Evolutionary conservation across 768 basidiomycete genomes (phyloP), one percentile per base, ranked within the genome.

Genomic region (Amanita fuliginea): DNA sequence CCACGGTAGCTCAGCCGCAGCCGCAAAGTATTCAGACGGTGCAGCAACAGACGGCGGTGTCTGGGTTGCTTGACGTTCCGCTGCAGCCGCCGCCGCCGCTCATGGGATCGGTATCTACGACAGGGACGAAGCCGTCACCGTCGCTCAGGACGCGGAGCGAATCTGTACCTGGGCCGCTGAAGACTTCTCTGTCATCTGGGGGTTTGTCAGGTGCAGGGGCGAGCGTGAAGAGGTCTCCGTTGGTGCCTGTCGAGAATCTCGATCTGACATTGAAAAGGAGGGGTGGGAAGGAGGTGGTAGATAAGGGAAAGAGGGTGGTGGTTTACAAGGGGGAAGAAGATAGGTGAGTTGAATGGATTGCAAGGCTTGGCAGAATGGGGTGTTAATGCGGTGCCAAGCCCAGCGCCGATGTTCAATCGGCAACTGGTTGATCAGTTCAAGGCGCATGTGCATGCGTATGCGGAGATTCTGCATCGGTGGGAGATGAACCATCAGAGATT

Each of bases 391-490:
- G 19, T 11, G 19, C 10, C 42, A 40, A 61, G 62, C 50, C 48
- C 53, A 46, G 60, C 39, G 42, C 61, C 55, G 18, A 53, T 66
- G 19, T 69, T 76, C 40, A 60, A 70, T 28, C 54, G 60, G 2
- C 56, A 64, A 7, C 58, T 76, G 46, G 68, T 78, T 18, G 63
- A 67, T 16, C 70, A 71, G 52, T 68, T 74, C 54, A 58, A 60
- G 46, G 53, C 61, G 26, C 86, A 92, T 60, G 69, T 91, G 18
- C 64, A 79, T 37, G 70, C 72, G 1, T 93, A 92, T 59, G 83
- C 85, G 5, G 86, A 92, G 49, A 66, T 84, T 54, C 67, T 93
- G 19, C 78, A 79, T 54, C 67, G 80, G 39, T 93, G 90, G 91
- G 67, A 78, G 53, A 61, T 89, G 46, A 67, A 76, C 55, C 71